Conservation (phyloP, 371 early-diverging fungal genomes). For the Zychaea mexicana region DNA sequence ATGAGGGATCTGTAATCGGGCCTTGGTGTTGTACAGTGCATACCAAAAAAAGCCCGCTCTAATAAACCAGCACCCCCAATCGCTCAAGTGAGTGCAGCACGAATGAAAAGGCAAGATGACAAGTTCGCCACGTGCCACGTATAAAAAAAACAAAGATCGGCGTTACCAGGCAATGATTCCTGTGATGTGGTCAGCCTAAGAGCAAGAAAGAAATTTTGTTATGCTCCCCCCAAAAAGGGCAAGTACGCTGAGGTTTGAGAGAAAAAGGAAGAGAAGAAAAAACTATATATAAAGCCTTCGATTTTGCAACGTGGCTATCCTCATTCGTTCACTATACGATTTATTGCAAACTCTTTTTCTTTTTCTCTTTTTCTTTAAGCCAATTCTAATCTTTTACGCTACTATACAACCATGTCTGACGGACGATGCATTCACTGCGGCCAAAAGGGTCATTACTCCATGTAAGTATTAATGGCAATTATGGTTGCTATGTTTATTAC, state of each 20-base stretch:
- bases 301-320: background rate
- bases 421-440: conserved; percentile 56
- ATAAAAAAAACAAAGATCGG: conserved; percentile 1
- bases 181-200: conserved; percentile 1
- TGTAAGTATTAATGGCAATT: no score
- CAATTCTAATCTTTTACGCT: background rate
- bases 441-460: conserved; percentile 52
- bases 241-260: background rate
- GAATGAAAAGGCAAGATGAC: conserved; percentile 9
- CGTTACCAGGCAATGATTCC: conserved; percentile 1
- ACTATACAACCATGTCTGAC: conserved; percentile 30
- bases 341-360: background rate
- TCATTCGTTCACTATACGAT: background rate
- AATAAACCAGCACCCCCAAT: background rate
- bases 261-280: background rate
- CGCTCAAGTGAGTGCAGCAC: conserved; percentile 2
- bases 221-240: background rate
- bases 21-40: background rate
- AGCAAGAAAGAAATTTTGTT: background rate
- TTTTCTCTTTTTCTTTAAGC: background rate
- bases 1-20: background rate
- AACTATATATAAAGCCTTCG: conserved; percentile 1
- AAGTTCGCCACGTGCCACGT: conserved; percentile 10
- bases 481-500: background rate
- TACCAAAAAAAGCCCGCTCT: conserved; percentile 3